Evolutionary conservation across 2,329 filamentous ascomycete species (phyloP), one percentile per base, ranked within the genome.

Genomic region (Fusarium dimerum): DNA sequence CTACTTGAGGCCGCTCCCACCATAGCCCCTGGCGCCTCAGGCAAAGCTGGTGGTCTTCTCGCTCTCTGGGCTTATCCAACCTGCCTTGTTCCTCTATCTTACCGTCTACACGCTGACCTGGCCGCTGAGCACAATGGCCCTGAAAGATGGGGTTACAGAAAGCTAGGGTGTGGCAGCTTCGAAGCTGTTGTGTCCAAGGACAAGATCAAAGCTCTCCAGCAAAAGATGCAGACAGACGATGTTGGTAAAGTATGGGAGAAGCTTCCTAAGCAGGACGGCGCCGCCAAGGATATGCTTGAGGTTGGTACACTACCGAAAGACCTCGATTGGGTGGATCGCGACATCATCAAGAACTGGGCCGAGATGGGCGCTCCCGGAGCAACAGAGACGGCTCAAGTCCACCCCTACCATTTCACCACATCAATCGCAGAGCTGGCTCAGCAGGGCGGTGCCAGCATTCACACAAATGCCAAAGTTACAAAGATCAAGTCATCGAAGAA

Each of bases 21-120:
- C 42, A 87, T 97, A 59, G 94, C 94, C 7, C 85, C 90, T n/a
- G 93, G 90, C 20, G 93, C 94, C 38, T 96, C 92, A 9, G 94
- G 94, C 40, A 97, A 97, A 74, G 93, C 94, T 1, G 94, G 94
- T 15, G 94, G 94, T 1, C 79, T 99, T 5, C 80, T 99, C 18
- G 94, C 87, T 1, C 78, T 92, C 15, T 97, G 93, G 92, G 94
- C 93, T 1, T 97, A 96, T 67, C 94, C 94, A 0, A 78, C 78
- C 51, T 87, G 83, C 64, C 84, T 97, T 39, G 93, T 97, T 1
- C 90, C 90, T 1, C 77, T 97, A 40, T 95, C 90, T 52, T 97
- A 92, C 72, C 81, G 80, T 44, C 78, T 97, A 15, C 94, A 97
- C 66, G 82, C 84, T 34, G 85, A 96, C 65, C 79, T 99, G 12